phyloP scores from a whole-genome alignment of 306 rosid genomes.

The Prunus padus region DNA sequence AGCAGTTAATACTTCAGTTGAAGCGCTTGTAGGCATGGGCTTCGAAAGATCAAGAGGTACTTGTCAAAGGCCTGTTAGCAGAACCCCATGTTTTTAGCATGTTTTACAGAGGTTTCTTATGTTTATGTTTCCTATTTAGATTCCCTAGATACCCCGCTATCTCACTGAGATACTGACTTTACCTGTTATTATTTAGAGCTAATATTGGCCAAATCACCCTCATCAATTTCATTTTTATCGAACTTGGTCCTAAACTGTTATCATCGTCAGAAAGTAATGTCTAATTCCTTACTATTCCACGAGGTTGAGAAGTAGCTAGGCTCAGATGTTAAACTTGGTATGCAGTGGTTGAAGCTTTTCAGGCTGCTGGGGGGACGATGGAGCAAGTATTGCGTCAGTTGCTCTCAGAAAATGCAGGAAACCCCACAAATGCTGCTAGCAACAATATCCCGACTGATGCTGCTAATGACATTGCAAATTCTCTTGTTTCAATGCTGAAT shows the following conservation, averaged over 20 bases:
- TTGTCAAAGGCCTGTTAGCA: not conserved
- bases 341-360: slow-evolving; percentile 66
- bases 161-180: too few relatives aligned
- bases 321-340: slow-evolving; percentile 28
- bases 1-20: slow-evolving; percentile 50
- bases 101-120: not conserved
- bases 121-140: too few relatives aligned
- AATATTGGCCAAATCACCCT: not conserved
- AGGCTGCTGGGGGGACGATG: slow-evolving; percentile 42
- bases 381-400: slow-evolving; percentile 50
- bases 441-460: slow-evolving; percentile 17
- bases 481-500: slow-evolving; percentile 24
- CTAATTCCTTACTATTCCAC: not conserved
- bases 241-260: not conserved
- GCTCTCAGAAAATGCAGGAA: slow-evolving; percentile 35
- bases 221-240: not conserved
- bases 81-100: not conserved
- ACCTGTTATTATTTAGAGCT: not conserved
- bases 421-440: slow-evolving; percentile 12
- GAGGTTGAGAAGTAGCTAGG: not conserved
- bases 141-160: too few relatives aligned
- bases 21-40: slow-evolving; percentile 65
- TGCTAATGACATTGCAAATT: slow-evolving; percentile 25
- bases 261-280: not conserved
- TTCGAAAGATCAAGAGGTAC: slow-evolving; percentile 78